phyloP scores from a whole-genome alignment of 495 filamentous ascomycete genomes.

The Xylaria bambusicola region DNA sequence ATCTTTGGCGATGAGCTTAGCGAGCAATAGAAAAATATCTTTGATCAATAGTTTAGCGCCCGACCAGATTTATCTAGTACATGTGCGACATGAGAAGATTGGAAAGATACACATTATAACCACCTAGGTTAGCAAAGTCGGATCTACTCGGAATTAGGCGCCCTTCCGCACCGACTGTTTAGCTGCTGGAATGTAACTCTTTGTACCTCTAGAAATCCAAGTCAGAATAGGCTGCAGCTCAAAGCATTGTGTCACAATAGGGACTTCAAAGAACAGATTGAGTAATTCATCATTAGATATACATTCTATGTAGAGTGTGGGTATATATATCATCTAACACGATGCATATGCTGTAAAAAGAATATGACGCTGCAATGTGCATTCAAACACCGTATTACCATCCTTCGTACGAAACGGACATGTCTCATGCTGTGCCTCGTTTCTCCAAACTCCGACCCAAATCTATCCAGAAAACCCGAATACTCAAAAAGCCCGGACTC shows the following conservation, averaged over 20 bases:
- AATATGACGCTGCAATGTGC: background rate
- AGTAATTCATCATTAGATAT: constrained; percentile 3
- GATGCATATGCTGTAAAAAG: constrained; percentile 14
- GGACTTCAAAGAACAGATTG: no score
- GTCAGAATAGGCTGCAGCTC: background rate
- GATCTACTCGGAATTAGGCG: no score
- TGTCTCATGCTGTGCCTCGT: background rate
- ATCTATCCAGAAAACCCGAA: no score
- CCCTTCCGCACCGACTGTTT: no score
- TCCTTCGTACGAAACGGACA: background rate
- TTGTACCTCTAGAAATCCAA: no score
- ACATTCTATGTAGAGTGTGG: constrained; percentile 1
- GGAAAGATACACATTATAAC: no score
- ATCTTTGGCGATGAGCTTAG: no score
- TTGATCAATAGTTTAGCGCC: background rate
- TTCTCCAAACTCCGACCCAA: constrained; percentile 11
- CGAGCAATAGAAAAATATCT: no score
- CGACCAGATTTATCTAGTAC: background rate
- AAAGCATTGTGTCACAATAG: no score
- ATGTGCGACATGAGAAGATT: background rate
- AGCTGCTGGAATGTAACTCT: no score
- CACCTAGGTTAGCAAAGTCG: no score
- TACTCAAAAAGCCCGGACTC: constrained; percentile 1
- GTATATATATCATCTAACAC: constrained; percentile 19
- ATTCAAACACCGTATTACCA: constrained; percentile 1